Percentiles rank a stretch among this genome's conserved stretches.
phyloP scores from a whole-genome alignment of 2,329 filamentous ascomycete genomes.

The Verticillium klebahnii region DNA sequence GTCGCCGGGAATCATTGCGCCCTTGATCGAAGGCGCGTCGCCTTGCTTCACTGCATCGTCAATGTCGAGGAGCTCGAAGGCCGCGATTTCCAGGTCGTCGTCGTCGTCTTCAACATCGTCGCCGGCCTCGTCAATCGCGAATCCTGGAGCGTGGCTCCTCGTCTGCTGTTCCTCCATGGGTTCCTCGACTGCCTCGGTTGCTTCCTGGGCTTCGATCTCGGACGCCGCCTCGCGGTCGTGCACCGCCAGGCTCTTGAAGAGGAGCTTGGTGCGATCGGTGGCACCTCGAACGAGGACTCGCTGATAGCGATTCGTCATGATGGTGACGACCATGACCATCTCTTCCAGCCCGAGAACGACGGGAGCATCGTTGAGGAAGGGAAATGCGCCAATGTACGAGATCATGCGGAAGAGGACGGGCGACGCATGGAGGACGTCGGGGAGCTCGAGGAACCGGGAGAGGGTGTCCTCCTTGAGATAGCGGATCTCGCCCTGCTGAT shows the following conservation, averaged over 20 bases:
- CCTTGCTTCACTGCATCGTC: conserved; percentile 55
- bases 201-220: conserved; percentile 17
- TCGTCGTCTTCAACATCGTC: conserved; percentile 44
- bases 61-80: conserved; percentile 63
- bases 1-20: conserved; percentile 68
- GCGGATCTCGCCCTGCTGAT: conserved; percentile 54
- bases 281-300: conserved; percentile 56
- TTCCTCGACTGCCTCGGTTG: conserved; percentile 1
- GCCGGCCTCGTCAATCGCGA: conserved; percentile 39
- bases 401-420: conserved; percentile 68
- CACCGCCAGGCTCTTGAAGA: conserved; percentile 69
- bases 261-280: conserved; percentile 54
- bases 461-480: conserved; percentile 70
- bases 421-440: conserved; percentile 63
- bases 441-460: conserved; percentile 67
- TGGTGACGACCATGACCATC: conserved; percentile 66
- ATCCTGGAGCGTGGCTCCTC: conserved; percentile 28
- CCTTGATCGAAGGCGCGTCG: conserved; percentile 45
- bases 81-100: conserved; percentile 63
- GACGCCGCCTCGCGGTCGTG: conserved; percentile 54
- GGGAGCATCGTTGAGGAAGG: conserved; percentile 66
- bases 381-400: conserved; percentile 68
- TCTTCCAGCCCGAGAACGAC: conserved; percentile 65
- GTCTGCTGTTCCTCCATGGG: conserved; percentile 11
- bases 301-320: conserved; percentile 66